phyloP scores from a whole-genome alignment of 2,329 filamentous ascomycete species.

The Pseudogymnoascus sp. region DNA sequence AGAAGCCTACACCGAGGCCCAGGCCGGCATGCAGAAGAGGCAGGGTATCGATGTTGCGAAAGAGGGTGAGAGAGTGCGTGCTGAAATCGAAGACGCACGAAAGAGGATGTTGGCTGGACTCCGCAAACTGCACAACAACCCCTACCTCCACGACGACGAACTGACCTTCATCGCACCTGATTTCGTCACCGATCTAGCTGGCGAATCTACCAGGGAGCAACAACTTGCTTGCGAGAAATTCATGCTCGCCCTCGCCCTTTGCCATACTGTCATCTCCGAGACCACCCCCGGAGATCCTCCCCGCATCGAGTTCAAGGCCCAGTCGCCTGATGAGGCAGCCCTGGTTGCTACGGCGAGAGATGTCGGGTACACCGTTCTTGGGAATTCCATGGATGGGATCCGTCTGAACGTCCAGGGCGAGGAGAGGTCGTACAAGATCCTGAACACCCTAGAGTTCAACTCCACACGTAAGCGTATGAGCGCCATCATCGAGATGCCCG shows the following conservation, averaged over 20 bases:
- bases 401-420: constrained; percentile 80
- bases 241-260: constrained; percentile 89
- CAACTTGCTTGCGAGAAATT: constrained; percentile 75
- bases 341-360: constrained; percentile 93
- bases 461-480: constrained; percentile 97
- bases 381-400: constrained; percentile 71
- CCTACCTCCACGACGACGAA: constrained; percentile 82
- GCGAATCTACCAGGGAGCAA: constrained; percentile 70
- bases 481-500: constrained; percentile 89
- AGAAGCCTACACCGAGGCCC: constrained; percentile 94
- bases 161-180: constrained; percentile 89
- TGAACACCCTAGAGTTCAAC: constrained; percentile 97
- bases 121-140: constrained; percentile 76
- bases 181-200: constrained; percentile 75
- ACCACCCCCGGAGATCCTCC: constrained; percentile 79
- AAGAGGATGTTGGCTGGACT: constrained; percentile 64
- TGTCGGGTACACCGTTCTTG: constrained; percentile 88
- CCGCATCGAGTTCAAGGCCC: constrained; percentile 89
- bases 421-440: constrained; percentile 74
- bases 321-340: constrained; percentile 93
- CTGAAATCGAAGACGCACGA: constrained; percentile 74
- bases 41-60: constrained; percentile 79
- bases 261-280: constrained; percentile 92
- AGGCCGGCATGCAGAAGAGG: constrained; percentile 91
- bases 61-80: constrained; percentile 63